Evolutionary conservation across 2,329 filamentous ascomycete genomes (phyloP).

Genomic region (Penicillium sp.): DNA sequence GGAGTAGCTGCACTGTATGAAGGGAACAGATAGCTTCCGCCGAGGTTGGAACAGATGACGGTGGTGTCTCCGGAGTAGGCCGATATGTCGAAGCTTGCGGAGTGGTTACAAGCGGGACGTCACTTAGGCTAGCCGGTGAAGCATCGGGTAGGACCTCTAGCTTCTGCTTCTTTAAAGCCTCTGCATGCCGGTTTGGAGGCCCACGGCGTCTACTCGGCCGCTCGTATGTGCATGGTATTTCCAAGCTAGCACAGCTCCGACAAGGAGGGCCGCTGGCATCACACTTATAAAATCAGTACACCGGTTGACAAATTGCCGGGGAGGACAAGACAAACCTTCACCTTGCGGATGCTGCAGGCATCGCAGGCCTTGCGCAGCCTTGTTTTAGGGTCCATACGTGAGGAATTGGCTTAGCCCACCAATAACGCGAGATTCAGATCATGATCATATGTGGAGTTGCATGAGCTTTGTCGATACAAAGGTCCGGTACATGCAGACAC

Average conservation of each 20-base stretch:
- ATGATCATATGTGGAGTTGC: conserved; percentile 17
- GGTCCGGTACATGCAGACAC: conserved; percentile 12
- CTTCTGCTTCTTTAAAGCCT: conserved; percentile 64
- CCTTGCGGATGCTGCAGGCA: conserved; percentile 55
- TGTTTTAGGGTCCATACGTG: conserved; percentile 39
- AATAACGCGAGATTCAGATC: conserved; percentile 23
- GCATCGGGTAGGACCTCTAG: conserved; percentile 40
- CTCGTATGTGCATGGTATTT: conserved; percentile 68
- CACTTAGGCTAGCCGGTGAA: conserved; percentile 43
- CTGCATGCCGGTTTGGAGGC: conserved; percentile 66
- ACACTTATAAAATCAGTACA: conserved; percentile 50
- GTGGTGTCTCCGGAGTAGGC: conserved; percentile 26
- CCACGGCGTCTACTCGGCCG: conserved; percentile 64
- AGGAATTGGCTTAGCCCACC: conserved; percentile 10
- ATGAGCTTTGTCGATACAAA: conserved; percentile 1
- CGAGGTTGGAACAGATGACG: conserved; percentile 50
- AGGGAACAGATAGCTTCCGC: conserved; percentile 50
- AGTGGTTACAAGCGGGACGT: conserved; percentile 39
- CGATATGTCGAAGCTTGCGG: conserved; percentile 28
- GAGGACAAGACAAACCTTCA: conserved; percentile 45
- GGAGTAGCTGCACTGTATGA: conserved; percentile 39
- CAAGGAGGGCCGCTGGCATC: conserved; percentile 68
- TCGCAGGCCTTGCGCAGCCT: conserved; percentile 55
- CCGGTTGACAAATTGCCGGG: neutral
- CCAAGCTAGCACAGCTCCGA: conserved; percentile 63